phyloP scores from a whole-genome alignment of 148 eudicot genomes.

The Rhododendron vialii region DNA sequence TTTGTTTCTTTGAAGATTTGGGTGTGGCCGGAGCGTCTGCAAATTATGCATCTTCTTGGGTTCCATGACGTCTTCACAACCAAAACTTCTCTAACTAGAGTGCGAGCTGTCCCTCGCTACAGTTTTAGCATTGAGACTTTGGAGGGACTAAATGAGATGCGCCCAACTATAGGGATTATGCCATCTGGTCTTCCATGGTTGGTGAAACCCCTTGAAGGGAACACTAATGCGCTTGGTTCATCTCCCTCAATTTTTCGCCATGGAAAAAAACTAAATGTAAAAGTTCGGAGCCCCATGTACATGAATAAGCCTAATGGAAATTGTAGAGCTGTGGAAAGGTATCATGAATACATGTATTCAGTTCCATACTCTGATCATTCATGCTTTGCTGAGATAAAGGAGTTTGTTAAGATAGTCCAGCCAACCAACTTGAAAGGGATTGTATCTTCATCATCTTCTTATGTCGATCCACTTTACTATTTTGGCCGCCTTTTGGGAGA shows the following conservation, averaged over 20 bases:
- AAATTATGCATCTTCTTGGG: conserved; percentile 73
- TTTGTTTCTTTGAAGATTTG: conserved; percentile 48
- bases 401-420: conserved; percentile 45
- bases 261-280: conserved; percentile 2
- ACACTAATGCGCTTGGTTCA: conserved; percentile 12
- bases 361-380: conserved; percentile 81
- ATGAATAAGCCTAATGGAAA: conserved; percentile 18
- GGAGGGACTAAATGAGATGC: conserved; percentile 50
- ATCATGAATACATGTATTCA: conserved; percentile 50
- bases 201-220: conserved; percentile 28
- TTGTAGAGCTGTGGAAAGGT: conserved; percentile 33
- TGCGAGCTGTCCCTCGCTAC: conserved; percentile 78
- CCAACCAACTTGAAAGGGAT: conserved; percentile 64
- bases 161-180: conserved; percentile 76
- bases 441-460: conserved; percentile 57
- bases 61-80: conserved; percentile 62
- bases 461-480: conserved; percentile 54
- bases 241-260: conserved; percentile 20
- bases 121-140: conserved; percentile 68
- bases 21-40: conserved; percentile 91
- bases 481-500: conserved; percentile 44
- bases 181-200: conserved; percentile 88
- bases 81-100: conserved; percentile 53
- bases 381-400: conserved; percentile 61
- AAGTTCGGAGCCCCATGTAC: conserved; percentile 4